Evolutionary conservation across 139 green algal genomes (phyloP).

Genomic region (Coelastrella sp.): DNA sequence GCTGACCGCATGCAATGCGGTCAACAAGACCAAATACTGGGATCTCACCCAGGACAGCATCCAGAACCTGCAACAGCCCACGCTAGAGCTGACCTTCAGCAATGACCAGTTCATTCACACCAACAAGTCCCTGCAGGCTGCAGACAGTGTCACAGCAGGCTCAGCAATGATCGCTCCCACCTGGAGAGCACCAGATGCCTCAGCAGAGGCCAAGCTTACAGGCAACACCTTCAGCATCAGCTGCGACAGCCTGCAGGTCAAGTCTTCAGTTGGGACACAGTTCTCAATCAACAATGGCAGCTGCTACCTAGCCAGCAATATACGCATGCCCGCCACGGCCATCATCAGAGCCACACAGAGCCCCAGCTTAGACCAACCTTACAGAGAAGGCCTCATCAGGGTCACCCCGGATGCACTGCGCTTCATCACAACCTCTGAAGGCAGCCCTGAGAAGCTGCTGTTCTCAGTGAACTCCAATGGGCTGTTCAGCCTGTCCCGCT

Average conservation of each 20-base stretch:
- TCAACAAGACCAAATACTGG: neutral
- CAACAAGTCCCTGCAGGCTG: neutral
- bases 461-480: conserved; percentile 4
- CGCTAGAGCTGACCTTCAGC: neutral
- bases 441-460: neutral
- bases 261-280: neutral
- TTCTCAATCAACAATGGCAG: neutral
- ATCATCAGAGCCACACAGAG: neutral
- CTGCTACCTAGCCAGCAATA: too few relatives aligned
- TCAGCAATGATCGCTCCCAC: neutral
- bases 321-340: neutral
- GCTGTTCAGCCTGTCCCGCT: neutral
- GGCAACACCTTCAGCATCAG: neutral
- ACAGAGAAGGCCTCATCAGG: neutral
- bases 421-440: neutral
- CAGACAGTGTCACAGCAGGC: neutral
- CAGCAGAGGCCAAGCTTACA: neutral
- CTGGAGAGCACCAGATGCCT: neutral
- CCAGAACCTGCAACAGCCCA: neutral
- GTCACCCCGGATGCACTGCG: neutral
- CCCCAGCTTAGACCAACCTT: neutral
- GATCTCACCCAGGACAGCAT: neutral
- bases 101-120: neutral
- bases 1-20: neutral
- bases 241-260: neutral